Conservation (phyloP, 176 grass and related monocot genomes). For the Ampelocalamus luodianensis region DNA sequence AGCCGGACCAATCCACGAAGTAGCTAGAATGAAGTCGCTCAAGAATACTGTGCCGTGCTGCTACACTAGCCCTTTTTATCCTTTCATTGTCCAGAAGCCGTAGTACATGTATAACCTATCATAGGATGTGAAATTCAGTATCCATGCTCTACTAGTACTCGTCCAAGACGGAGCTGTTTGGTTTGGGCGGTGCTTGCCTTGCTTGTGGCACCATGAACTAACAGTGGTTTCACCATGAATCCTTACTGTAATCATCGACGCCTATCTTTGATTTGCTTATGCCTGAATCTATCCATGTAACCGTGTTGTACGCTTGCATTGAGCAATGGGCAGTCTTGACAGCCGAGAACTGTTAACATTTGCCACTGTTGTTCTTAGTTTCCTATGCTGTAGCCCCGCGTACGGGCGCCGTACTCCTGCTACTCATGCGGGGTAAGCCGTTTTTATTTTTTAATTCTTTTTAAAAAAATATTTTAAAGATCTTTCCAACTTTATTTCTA, state of each 20-base stretch:
- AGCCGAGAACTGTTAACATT: not conserved
- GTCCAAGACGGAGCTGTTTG: constrained; percentile 28
- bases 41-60: constrained; percentile 20
- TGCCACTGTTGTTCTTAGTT: constrained; percentile 16
- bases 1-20: constrained; percentile 36
- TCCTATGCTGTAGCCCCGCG: not conserved
- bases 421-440: no score
- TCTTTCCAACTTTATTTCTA: no score
- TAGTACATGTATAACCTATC: constrained; percentile 45
- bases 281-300: constrained; percentile 8
- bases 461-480: no score
- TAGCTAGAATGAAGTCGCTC: constrained; percentile 43
- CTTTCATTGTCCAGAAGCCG: constrained; percentile 18
- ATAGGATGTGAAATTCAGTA: constrained; percentile 36
- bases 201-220: constrained; percentile 37
- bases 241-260: constrained; percentile 31
- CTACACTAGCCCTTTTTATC: not conserved
- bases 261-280: constrained; percentile 21
- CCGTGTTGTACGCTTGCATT: not conserved
- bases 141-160: constrained; percentile 17
- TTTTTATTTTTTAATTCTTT: no score
- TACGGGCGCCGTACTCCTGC: not conserved
- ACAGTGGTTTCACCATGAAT: constrained; percentile 36
- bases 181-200: constrained; percentile 36
- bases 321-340: not conserved